These are phyloP conservation scores for Pichia cephalocereana DNA, from an alignment of 805 yeast genomes.

Conservation along the genomic window DNA sequence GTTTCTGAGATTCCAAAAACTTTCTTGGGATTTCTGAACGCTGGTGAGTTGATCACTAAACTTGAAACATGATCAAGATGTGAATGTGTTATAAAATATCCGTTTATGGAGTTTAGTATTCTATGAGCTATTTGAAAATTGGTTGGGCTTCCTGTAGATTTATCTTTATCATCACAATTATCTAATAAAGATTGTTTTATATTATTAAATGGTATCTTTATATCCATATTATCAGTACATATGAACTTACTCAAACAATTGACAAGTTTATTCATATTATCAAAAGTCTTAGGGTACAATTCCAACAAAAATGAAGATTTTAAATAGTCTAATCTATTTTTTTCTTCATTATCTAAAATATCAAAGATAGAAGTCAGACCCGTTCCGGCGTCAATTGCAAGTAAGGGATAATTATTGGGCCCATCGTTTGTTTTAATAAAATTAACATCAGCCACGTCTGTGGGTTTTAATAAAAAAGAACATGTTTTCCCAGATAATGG, in stretches of 20 bases:
- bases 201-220: not conserved
- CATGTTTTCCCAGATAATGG: slow-evolving; percentile 69
- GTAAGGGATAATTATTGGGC: slow-evolving; percentile 25
- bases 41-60: slow-evolving; percentile 63
- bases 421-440: slow-evolving; percentile 22
- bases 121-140: not conserved
- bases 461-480: slow-evolving; percentile 56
- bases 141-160: not conserved
- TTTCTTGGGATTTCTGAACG: slow-evolving; percentile 29
- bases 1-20: slow-evolving; percentile 50
- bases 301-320: slow-evolving; percentile 8
- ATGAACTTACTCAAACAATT: not conserved
- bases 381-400: slow-evolving; percentile 75
- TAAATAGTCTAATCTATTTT: slow-evolving; percentile 1
- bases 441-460: slow-evolving; percentile 29
- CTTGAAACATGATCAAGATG: slow-evolving; percentile 77
- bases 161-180: not conserved
- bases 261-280: not conserved
- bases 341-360: slow-evolving; percentile 7
- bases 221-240: not conserved
- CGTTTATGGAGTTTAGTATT: slow-evolving; percentile 30
- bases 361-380: slow-evolving; percentile 52
- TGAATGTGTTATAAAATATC: slow-evolving; percentile 63
- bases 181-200: not conserved
- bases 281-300: slow-evolving; percentile 10